Conservation (phyloP, 1,284 basidiomycete genomes). For the Cystobasidium pallidum region DNA sequence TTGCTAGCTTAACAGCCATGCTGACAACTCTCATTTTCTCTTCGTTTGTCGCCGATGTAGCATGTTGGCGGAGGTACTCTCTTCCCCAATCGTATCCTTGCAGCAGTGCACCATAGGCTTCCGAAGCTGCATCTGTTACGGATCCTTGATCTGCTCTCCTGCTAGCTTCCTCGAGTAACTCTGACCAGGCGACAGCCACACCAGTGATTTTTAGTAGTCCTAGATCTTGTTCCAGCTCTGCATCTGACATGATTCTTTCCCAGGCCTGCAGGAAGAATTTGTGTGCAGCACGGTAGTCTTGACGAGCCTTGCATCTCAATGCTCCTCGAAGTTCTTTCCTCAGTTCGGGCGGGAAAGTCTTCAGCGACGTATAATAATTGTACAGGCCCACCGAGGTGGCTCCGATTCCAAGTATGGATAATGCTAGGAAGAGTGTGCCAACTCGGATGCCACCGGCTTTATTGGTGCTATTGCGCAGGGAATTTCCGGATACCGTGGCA, state of each 20-base stretch:
- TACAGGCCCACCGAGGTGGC: slow-evolving; percentile 55
- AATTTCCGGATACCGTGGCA: slow-evolving; percentile 8
- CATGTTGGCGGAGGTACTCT: slow-evolving; percentile 39
- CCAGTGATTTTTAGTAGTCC: slow-evolving; percentile 55
- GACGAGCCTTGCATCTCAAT: slow-evolving; percentile 53
- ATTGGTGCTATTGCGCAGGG: neutral
- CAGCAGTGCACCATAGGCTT: slow-evolving; percentile 46
- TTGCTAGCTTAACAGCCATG: slow-evolving; percentile 42
- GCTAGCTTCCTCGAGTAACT: slow-evolving; percentile 51
- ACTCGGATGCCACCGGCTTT: slow-evolving; percentile 33
- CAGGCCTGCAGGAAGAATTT: slow-evolving; percentile 52
- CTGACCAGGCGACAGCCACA: slow-evolving; percentile 54
- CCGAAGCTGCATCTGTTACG: slow-evolving; percentile 2
- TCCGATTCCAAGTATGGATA: slow-evolving; percentile 52
- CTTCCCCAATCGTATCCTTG: slow-evolving; percentile 53
- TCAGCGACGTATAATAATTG: slow-evolving; percentile 55
- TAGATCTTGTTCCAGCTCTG: slow-evolving; percentile 44
- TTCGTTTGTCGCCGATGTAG: slow-evolving; percentile 42
- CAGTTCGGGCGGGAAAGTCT: slow-evolving; percentile 55
- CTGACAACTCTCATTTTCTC: slow-evolving; percentile 44
- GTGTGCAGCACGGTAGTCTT: slow-evolving; percentile 53
- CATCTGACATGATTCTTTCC: slow-evolving; percentile 47
- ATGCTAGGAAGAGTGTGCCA: slow-evolving; percentile 39
- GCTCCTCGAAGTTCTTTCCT: slow-evolving; percentile 55
- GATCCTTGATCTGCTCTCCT: slow-evolving; percentile 27